phyloP scores from a whole-genome alignment of 305 asterid species.

The Fraxinus xanthoxyloides region DNA sequence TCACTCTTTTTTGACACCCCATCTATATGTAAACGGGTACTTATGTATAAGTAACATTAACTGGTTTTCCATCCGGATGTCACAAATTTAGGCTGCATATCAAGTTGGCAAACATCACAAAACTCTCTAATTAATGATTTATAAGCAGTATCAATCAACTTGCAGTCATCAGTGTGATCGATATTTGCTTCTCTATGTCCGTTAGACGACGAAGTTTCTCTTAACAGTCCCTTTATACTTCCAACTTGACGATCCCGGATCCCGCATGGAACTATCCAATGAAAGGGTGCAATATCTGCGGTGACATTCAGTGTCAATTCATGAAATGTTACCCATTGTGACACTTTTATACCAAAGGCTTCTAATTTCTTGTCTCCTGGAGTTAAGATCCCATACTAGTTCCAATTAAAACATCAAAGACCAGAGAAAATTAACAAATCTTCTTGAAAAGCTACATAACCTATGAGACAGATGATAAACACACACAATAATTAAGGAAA shows the following conservation, averaged over 20 bases:
- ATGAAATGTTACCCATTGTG: slow-evolving; percentile 74
- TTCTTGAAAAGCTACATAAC: background rate
- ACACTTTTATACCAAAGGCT: slow-evolving; percentile 78
- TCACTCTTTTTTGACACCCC: no score
- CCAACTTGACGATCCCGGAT: slow-evolving; percentile 83
- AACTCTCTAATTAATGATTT: slow-evolving; percentile 55
- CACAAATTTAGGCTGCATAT: slow-evolving; percentile 30
- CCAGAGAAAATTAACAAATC: background rate
- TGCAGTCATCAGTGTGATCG: slow-evolving; percentile 27
- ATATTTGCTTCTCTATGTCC: slow-evolving; percentile 17
- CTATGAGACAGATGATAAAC: background rate
- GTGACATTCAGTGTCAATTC: slow-evolving; percentile 82
- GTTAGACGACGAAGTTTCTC: slow-evolving; percentile 19
- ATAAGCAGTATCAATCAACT: slow-evolving; percentile 46
- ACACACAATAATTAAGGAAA: background rate
- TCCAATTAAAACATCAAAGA: background rate
- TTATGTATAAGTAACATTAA: no score
- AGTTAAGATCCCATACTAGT: slow-evolving; percentile 13
- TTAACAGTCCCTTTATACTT: slow-evolving; percentile 52
- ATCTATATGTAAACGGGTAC: no score
- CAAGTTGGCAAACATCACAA: slow-evolving; percentile 66
- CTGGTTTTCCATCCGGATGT: background rate
- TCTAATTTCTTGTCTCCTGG: slow-evolving; percentile 74
- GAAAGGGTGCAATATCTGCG: slow-evolving; percentile 62
- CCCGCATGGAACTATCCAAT: slow-evolving; percentile 76